These are phyloP conservation scores for Lactarius psammicola DNA, from an alignment of 768 basidiomycete genomes.

Conservation along the genomic window DNA sequence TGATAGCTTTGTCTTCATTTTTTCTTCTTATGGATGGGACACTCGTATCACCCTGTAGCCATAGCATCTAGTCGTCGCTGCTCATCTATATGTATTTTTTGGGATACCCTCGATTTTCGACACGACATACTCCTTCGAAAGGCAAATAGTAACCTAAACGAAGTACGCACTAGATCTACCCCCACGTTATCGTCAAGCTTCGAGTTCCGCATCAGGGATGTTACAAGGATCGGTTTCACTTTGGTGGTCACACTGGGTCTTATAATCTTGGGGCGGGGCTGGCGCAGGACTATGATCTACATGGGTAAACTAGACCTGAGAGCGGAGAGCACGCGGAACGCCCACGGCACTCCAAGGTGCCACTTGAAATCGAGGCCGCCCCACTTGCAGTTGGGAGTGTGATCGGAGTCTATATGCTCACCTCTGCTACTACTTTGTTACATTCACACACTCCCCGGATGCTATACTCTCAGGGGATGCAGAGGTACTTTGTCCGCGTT, in stretches of 20 bases:
- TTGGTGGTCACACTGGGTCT: no score
- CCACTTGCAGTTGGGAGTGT: neutral
- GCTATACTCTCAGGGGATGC: neutral
- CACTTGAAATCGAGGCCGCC: neutral
- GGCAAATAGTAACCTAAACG: neutral
- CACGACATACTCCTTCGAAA: neutral
- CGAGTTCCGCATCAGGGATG: no score
- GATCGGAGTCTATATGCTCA: neutral
- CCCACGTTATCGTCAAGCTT: no score
- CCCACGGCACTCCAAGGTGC: slow-evolving; percentile 1
- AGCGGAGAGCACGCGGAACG: slow-evolving; percentile 14
- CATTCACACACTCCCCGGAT: neutral
- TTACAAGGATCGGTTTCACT: no score
- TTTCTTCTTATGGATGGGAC: neutral
- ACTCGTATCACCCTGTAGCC: slow-evolving; percentile 16
- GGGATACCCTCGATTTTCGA: neutral
- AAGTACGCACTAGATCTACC: no score
- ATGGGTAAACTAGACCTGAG: no score
- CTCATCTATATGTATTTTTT: slow-evolving; percentile 3
- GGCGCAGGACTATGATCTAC: neutral
- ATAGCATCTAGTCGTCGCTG: slow-evolving; percentile 12
- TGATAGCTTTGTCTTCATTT: slow-evolving; percentile 4
- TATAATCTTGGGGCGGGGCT: no score
- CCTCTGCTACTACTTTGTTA: neutral
- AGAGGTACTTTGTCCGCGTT: slow-evolving; percentile 20